These are phyloP conservation scores for Vaccinium corymbosum DNA, from an alignment of 148 eudicot genomes.

Conservation along the genomic window DNA sequence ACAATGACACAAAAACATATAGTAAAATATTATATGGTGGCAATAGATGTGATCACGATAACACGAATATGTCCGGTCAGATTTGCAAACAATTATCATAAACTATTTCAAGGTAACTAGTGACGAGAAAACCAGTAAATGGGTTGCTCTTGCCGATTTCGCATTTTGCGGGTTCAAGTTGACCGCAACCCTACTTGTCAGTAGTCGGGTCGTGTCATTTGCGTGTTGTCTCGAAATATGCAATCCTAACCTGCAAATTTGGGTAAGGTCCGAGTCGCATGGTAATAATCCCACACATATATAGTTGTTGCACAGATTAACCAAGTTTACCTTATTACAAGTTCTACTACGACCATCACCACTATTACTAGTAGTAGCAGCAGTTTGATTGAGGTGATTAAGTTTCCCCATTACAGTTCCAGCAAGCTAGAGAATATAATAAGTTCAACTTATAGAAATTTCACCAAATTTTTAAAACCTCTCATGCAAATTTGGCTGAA, in stretches of 20 bases:
- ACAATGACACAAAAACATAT: too few species aligned
- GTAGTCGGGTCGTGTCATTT: neutral
- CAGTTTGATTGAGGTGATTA: neutral
- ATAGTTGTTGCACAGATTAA: neutral
- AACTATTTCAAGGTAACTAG: too few species aligned
- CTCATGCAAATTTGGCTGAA: conserved; percentile 35
- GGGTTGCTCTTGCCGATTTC: too few species aligned
- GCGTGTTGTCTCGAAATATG: neutral
- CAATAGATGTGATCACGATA: too few species aligned
- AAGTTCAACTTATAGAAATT: neutral
- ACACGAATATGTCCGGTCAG: too few species aligned
- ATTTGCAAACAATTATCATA: too few species aligned
- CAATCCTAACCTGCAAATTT: neutral
- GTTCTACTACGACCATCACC: neutral
- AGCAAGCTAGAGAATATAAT: neutral
- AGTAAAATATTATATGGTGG: too few species aligned
- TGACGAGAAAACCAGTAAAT: too few species aligned
- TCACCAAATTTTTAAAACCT: conserved; percentile 16
- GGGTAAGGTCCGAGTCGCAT: neutral
- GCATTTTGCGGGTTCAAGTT: neutral
- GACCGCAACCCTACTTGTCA: neutral
- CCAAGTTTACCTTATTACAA: neutral
- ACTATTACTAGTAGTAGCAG: neutral
- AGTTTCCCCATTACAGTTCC: neutral
- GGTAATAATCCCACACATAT: neutral